Percentiles rank a stretch among this genome's conserved stretches.
Conservation (phyloP, 139 green algal genomes). For the Tetradesmus obliquus region DNA sequence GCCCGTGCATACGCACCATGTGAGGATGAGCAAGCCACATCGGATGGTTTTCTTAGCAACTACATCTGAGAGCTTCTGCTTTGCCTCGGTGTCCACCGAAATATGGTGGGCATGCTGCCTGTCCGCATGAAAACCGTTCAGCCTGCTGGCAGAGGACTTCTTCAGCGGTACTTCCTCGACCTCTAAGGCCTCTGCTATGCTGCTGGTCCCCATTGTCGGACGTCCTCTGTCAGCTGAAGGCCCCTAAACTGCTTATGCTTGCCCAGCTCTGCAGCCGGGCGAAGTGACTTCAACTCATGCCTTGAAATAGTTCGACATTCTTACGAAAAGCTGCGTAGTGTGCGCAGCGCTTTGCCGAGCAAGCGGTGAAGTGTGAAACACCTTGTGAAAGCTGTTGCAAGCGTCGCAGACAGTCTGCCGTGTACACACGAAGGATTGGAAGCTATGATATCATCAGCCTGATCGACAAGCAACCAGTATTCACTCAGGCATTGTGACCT, state of each 20-base stretch:
- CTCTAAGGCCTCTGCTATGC: neutral
- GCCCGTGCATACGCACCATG: conserved; percentile 12
- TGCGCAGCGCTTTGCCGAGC: neutral
- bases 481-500: too few species aligned
- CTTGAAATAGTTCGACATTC: neutral
- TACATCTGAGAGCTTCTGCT: neutral
- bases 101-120: neutral
- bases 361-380: neutral
- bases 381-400: neutral
- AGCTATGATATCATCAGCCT: too few species aligned
- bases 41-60: conserved; percentile 15
- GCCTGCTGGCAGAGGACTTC: neutral
- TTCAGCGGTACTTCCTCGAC: neutral
- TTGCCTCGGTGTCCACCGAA: neutral
- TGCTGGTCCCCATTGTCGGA: neutral
- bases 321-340: neutral
- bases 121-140: neutral
- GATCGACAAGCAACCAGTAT: too few species aligned
- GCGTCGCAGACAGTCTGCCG: too few species aligned
- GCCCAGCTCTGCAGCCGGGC: neutral
- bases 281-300: neutral
- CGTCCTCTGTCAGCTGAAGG: neutral
- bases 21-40: conserved; percentile 33
- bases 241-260: neutral
- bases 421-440: too few species aligned